A percentile compares a stretch with the other conserved stretches of the same genome.
These are phyloP conservation scores for Nemophila menziesii DNA, from an alignment of 257 asterid species.

Conservation along the genomic window DNA sequence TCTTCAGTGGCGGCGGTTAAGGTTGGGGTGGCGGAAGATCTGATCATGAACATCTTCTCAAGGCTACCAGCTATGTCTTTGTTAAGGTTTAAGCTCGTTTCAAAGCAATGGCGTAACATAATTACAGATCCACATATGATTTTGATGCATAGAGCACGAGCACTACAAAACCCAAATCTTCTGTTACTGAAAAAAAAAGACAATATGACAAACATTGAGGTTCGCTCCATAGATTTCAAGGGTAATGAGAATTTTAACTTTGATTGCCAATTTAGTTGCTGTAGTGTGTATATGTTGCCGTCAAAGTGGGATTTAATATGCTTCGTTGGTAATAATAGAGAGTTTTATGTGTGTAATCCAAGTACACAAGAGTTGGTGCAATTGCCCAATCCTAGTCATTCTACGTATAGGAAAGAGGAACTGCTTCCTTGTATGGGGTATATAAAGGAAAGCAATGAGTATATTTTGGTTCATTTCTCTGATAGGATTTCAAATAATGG, in stretches of 20 bases:
- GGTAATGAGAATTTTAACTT: constrained; percentile 30
- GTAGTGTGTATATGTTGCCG: constrained; percentile 33
- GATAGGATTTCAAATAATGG: constrained; percentile 40
- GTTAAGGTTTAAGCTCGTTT: constrained; percentile 44
- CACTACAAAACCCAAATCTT: constrained; percentile 22
- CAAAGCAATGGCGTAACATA: constrained; percentile 37
- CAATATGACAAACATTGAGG: not conserved
- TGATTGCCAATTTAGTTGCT: constrained; percentile 13
- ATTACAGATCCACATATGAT: constrained; percentile 28
- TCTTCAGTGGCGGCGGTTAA: too few species aligned
- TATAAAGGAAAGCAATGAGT: constrained; percentile 32
- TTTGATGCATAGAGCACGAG: constrained; percentile 17
- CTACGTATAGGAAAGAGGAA: constrained; percentile 38
- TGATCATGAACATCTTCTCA: constrained; percentile 30
- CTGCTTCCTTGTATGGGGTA: constrained; percentile 44
- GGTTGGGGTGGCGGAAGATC: constrained; percentile 26
- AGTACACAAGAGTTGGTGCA: constrained; percentile 30
- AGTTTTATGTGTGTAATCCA: constrained; percentile 47
- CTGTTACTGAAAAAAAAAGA: constrained; percentile 20
- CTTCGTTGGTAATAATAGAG: constrained; percentile 31
- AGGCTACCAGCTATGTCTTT: constrained; percentile 34
- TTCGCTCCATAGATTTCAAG: constrained; percentile 27
- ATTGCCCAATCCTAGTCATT: constrained; percentile 38
- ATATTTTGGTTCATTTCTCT: constrained; percentile 43
- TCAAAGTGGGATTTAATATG: constrained; percentile 43